Evolutionary conservation across 768 basidiomycete species (phyloP), one percentile per base, ranked within the genome.

Genomic region (Kwoniella sp.): DNA sequence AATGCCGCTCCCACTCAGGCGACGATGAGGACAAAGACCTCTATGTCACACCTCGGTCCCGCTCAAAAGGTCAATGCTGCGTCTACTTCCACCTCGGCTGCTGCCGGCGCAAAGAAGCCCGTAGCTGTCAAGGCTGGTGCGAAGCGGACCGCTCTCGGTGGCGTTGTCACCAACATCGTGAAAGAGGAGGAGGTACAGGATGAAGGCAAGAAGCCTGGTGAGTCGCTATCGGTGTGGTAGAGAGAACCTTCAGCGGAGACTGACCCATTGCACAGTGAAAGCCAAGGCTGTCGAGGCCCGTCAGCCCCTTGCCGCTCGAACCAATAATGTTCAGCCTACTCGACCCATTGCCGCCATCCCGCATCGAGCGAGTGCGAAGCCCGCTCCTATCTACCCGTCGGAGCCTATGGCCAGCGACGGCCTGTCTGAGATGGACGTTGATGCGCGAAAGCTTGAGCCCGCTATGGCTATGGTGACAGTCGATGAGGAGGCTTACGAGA

Each of bases 101-200:
- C 57, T 23, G 63, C 66, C 15, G 63, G 47, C 17, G 70, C 61
- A 37, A 76, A 72, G 67, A 75, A 73, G 66, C 66, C 84, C 53
- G 80, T 83, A 31, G 77, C 79, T 63, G 81, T 84, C 70, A 92
- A 91, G 84, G 83, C 82, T 34, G 84, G 83, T 48, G 82, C 84
- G 23, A 86, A 87, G 78, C 86, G 92, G 70, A 85, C 88, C 31
- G 91, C 88, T 45, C 85, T 94, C 55, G 86, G 87, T 64, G 92
- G 93, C 82, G 91, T 94, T 67, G 91, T 93, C 68, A 89, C 89
- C 51, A 88, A 86, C 52, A 65, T 68, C 15, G 65, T 65, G 56
- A 86, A 86, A 66, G 87, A 73, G 47, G 73, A 74, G 41, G 29
- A 59, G 30, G 20, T n/a, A 23, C 58, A 67, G n/a, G 73, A 74